Conservation (phyloP, 305 asterid species). For the Withania somnifera region DNA sequence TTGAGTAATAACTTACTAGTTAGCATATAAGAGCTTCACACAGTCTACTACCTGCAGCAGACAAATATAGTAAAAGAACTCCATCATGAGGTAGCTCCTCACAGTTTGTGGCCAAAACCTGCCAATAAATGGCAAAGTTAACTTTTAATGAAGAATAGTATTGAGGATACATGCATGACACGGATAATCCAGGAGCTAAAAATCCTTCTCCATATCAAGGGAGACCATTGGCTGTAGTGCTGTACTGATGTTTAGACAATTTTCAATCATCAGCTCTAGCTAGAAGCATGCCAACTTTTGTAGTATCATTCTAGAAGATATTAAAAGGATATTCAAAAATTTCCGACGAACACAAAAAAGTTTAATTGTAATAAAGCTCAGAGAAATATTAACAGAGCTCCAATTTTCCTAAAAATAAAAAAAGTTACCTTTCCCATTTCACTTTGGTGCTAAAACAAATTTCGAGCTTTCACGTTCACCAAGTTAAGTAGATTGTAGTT, state of each 20-base stretch:
- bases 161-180: not conserved
- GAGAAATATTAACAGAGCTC: not conserved
- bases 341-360: not conserved
- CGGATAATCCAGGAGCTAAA: not conserved
- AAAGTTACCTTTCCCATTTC: not conserved
- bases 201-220: not conserved
- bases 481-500: not conserved
- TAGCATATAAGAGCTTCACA: constrained; percentile 7
- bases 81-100: constrained; percentile 97
- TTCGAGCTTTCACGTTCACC: not conserved
- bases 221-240: not conserved
- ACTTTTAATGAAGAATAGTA: not conserved
- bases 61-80: constrained; percentile 61
- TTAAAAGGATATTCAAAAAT: not conserved
- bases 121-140: constrained; percentile 20
- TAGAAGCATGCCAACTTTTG: not conserved
- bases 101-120: constrained; percentile 85
- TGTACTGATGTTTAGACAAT: too few species aligned
- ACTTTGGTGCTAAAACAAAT: not conserved
- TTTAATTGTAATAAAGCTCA: not conserved
- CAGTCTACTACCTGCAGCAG: constrained; percentile 54
- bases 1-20: not conserved
- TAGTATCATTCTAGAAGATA: not conserved
- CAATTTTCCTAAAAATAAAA: not conserved
- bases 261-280: not conserved